Base-by-base conservation (phyloP, 129 eudicot species). In the Sambucus nigra region DNA sequence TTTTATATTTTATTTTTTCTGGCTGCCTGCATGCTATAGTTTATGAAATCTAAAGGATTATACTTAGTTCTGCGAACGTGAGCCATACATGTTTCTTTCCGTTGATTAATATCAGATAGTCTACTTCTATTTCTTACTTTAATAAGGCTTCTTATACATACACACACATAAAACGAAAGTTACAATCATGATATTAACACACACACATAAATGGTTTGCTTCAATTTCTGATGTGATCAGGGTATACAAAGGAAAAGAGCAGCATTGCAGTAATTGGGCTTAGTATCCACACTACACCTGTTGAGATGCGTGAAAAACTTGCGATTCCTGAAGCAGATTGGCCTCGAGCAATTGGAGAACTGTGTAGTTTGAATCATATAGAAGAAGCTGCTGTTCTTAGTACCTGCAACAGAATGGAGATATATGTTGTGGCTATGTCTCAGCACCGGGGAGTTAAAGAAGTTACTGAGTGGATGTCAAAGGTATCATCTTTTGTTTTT, bases 321-420 rank as follows among this genome's bases (percentile, higher is more conserved):
- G 95, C 94, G n/a, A 78, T 88, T 65, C 97, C 97, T 57, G 97
- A 88, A 73, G 94, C 97, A 39, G 98, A 89, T 65, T 89, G 98
- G 98, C 94, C 95, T 1, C 67, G 95, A 71, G 98, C 98, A 9
- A 89, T 89, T 57, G 74, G 83, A 27, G 96, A 88, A 71, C 79
- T 88, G 1, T 88, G 96, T 32, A 73, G 79, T 48, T 59, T 88
- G 55, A 88, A 88, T 50, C 96, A 88, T 57, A 88, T 88, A 40
- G 96, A 83, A 67, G 96, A 88, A 66, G 96, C 96, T 40, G 98
- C 95, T 58, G 98, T 89, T 51, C 85, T 89, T 2, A 76, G 81
- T 60, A 88, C 96, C 42, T 88, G 96, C 60, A 88, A 88, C 70
- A 69, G 96, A 25, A 83, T 88, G 96, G 96, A 88, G 66, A 83